Conservation (phyloP, 139 green algal species). For the Microglena sp. region DNA sequence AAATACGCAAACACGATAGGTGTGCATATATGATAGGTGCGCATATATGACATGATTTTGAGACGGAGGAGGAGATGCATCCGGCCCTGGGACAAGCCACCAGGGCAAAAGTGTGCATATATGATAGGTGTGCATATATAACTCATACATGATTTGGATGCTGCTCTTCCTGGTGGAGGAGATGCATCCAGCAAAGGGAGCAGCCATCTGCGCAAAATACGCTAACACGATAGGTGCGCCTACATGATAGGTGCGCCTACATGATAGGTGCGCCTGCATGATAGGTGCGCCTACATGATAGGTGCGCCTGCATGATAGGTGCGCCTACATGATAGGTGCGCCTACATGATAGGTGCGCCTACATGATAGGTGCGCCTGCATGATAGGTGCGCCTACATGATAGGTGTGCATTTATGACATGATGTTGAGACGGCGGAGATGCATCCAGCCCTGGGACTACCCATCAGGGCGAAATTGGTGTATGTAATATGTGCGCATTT, state of each 20-base stretch:
- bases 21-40: too few relatives aligned
- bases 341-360: background rate
- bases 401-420: too few relatives aligned
- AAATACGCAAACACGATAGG: background rate
- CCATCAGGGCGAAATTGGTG: background rate
- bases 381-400: conserved; percentile 42
- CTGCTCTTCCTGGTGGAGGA: conserved; percentile 36
- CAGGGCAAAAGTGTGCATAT: too few relatives aligned
- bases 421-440: conserved; percentile 32
- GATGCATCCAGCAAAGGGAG: conserved; percentile 20
- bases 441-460: background rate
- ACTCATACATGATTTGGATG: conserved; percentile 44
- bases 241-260: too few relatives aligned
- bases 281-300: conserved; percentile 36
- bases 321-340: conserved; percentile 17
- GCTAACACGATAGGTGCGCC: conserved; percentile 23
- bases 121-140: background rate
- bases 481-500: conserved; percentile 38
- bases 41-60: conserved; percentile 17
- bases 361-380: too few relatives aligned
- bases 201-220: conserved; percentile 27
- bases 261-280: background rate
- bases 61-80: conserved; percentile 22
- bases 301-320: conserved; percentile 27
- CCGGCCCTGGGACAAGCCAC: conserved; percentile 22